phyloP scores from a whole-genome alignment of 495 filamentous ascomycete species.

The Talaromyces borbonicus region DNA sequence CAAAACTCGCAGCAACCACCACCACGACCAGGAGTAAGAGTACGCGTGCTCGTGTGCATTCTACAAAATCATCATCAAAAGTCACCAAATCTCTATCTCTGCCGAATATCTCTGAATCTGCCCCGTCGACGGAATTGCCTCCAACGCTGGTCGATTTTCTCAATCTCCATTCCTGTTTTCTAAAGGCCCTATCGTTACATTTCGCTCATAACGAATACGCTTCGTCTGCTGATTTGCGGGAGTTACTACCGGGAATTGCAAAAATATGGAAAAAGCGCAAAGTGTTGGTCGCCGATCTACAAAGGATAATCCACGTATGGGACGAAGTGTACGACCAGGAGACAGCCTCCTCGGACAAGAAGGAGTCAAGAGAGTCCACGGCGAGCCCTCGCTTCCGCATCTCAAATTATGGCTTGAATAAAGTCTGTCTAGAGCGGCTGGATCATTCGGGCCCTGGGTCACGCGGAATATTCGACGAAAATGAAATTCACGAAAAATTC shows the following conservation, averaged over 20 bases:
- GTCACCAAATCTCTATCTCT: background rate
- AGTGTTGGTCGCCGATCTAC: conserved; percentile 33
- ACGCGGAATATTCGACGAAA: conserved; percentile 15
- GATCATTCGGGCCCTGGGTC: conserved; percentile 1
- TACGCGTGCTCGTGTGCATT: background rate
- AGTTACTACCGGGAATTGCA: conserved; percentile 30
- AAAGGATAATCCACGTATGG: conserved; percentile 34
- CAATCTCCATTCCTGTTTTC: conserved; percentile 27
- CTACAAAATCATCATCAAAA: background rate
- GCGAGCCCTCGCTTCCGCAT: conserved; percentile 15
- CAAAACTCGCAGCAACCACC: background rate
- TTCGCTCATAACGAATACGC: conserved; percentile 29
- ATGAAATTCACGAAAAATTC: conserved; percentile 26
- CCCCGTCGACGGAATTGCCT: conserved; percentile 4
- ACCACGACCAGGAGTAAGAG: conserved; percentile 1
- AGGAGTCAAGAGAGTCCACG: background rate
- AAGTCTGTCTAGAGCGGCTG: conserved; percentile 25
- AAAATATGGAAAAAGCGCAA: conserved; percentile 41
- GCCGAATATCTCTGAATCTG: background rate
- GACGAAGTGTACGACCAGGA: conserved; percentile 9
- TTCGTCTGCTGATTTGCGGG: conserved; percentile 29
- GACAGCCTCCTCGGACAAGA: no score
- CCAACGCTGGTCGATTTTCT: conserved; percentile 26
- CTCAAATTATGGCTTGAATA: conserved; percentile 36
- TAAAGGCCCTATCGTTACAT: conserved; percentile 32